Conservation (phyloP, 2,329 filamentous ascomycete species). For the Calonectria henricotiae region DNA sequence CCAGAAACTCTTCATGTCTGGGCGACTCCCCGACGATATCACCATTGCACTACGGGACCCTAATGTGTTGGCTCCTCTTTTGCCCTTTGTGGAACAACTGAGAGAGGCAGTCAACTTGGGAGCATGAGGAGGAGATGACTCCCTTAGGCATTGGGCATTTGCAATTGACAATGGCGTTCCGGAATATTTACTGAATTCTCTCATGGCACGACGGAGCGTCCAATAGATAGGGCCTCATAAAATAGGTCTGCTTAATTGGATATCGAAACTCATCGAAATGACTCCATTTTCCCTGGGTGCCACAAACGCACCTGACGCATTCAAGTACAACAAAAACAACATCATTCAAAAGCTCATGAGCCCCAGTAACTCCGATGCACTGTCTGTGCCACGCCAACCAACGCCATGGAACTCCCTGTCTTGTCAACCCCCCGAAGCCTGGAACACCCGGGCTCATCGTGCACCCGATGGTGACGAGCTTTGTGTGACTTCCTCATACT, state of each 20-base stretch:
- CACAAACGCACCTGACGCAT: conserved; percentile 30
- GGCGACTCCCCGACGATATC: conserved; percentile 78
- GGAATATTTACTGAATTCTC: conserved; percentile 37
- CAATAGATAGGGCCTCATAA: conserved; percentile 34
- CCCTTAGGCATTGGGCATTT: conserved; percentile 20
- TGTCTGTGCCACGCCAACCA: conserved; percentile 24
- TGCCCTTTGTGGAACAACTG: conserved; percentile 80
- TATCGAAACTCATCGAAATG: conserved; percentile 42
- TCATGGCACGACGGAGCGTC: conserved; percentile 25
- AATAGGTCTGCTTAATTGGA: conserved; percentile 43
- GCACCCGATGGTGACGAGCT: conserved; percentile 70
- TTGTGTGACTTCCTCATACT: conserved; percentile 76
- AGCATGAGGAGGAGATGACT: conserved; percentile 12
- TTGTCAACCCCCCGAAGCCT: conserved; percentile 7
- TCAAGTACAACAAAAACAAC: conserved; percentile 39
- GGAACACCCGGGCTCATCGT: conserved; percentile 56
- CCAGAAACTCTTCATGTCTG: conserved; percentile 67
- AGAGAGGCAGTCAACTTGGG: conserved; percentile 67
- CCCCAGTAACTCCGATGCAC: conserved; percentile 40
- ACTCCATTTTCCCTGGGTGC: conserved; percentile 23
- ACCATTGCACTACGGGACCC: conserved; percentile 85
- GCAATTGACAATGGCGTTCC: conserved; percentile 41
- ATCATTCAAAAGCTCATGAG: conserved; percentile 46
- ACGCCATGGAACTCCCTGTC: conserved; percentile 36
- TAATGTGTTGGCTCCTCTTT: conserved; percentile 79